A percentile compares a stretch with the other conserved stretches of the same genome.
These are phyloP conservation scores for Sclerotiophoma versabilis DNA, from an alignment of 2,329 filamentous ascomycete genomes.

Conservation along the genomic window DNA sequence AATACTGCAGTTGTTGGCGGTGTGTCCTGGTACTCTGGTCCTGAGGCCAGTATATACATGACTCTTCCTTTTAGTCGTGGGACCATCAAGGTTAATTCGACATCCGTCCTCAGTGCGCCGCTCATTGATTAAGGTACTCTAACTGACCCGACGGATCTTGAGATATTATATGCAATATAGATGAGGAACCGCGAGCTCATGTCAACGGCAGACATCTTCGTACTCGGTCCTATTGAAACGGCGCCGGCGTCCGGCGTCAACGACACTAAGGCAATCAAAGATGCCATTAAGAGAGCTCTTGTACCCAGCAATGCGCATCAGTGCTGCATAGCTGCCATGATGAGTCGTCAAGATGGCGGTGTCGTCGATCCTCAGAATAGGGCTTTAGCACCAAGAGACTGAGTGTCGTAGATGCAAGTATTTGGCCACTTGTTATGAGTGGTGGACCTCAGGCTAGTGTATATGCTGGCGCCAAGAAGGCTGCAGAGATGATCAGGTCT, in stretches of 20 bases:
- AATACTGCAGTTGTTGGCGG: constrained; percentile 23
- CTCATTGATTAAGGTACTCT: constrained; percentile 5
- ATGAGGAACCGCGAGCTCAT: constrained; percentile 18
- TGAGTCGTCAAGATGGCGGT: constrained; percentile 30
- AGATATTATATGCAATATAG: constrained; percentile 30
- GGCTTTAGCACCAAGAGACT: constrained; percentile 30
- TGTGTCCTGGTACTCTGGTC: constrained; percentile 22
- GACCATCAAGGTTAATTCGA: constrained; percentile 19
- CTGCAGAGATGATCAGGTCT: not conserved
- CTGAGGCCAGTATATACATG: constrained; percentile 23
- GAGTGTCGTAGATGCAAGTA: constrained; percentile 23
- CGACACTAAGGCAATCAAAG: constrained; percentile 14
- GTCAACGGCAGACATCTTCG: constrained; percentile 24
- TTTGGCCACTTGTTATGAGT: constrained; percentile 26
- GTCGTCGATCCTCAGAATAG: constrained; percentile 32
- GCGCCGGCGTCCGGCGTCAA: constrained; percentile 32
- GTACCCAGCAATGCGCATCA: constrained; percentile 28
- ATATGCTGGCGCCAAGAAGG: not conserved
- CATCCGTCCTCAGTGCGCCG: constrained; percentile 26
- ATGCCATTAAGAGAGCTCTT: constrained; percentile 20
- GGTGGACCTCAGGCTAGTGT: constrained; percentile 21
- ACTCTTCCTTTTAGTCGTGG: constrained; percentile 38
- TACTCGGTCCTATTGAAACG: constrained; percentile 31
- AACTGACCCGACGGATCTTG: constrained; percentile 21
- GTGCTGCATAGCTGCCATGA: constrained; percentile 36